These are phyloP conservation scores for Trichomonas vaginalis DNA, from an alignment of 208 protist species.

Conservation along the genomic window DNA sequence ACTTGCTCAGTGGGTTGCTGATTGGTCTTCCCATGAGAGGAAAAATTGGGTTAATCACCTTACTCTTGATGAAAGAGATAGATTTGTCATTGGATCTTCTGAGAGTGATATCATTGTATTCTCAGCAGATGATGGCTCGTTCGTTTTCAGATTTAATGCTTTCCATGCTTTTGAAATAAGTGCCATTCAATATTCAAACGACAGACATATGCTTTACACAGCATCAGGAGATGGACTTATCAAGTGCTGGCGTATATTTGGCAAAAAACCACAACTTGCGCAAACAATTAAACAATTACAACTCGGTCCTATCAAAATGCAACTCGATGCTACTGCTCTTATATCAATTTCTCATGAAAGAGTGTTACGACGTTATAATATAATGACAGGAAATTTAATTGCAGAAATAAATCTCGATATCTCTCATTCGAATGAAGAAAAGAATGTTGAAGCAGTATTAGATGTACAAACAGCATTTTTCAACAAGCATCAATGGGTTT, in stretches of 20 bases:
- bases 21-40: neutral
- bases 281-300: neutral
- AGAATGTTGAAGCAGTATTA: neutral
- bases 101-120: neutral
- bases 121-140: neutral
- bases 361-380: neutral
- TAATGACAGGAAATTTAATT: neutral
- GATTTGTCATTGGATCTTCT: neutral
- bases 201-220: neutral
- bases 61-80: neutral
- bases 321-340: neutral
- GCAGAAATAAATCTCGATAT: neutral
- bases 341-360: neutral
- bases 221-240: neutral
- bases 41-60: neutral
- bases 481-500: neutral
- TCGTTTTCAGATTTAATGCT: neutral
- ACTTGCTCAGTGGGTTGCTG: neutral
- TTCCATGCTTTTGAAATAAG: neutral
- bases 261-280: neutral
- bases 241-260: neutral
- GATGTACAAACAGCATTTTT: neutral
- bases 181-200: neutral
- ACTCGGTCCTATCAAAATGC: neutral
- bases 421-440: neutral